phyloP scores from a whole-genome alignment of 2,329 filamentous ascomycete genomes.

The Colletotrichum tabaci region DNA sequence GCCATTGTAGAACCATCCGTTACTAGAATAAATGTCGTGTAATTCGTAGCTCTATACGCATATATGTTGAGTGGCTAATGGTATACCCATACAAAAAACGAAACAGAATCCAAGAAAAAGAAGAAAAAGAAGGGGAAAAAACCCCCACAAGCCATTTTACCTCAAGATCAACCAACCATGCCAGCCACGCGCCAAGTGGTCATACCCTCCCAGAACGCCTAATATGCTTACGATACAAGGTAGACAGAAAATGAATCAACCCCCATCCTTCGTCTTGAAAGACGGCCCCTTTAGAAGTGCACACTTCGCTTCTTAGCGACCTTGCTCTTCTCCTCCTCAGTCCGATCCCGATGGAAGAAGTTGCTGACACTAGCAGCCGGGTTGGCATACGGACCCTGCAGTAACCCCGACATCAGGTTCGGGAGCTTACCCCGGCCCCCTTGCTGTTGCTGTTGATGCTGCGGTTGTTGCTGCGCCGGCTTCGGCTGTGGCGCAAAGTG shows the following conservation, averaged over 20 bases:
- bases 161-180: neutral
- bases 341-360: conserved; percentile 57
- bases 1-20: too few species aligned
- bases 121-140: too few species aligned
- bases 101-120: too few species aligned
- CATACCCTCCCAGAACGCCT: conserved; percentile 17
- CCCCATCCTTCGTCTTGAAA: neutral
- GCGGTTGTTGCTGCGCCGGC: conserved; percentile 41
- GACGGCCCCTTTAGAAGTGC: conserved; percentile 54
- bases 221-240: neutral
- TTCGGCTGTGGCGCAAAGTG: conserved; percentile 44
- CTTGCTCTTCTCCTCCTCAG: conserved; percentile 57
- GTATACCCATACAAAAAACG: conserved; percentile 19
- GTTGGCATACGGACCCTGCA: conserved; percentile 53
- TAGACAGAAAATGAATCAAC: neutral
- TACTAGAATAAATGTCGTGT: neutral
- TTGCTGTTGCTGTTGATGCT: conserved; percentile 44
- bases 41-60: conserved; percentile 4
- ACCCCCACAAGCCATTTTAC: neutral
- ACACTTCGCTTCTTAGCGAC: conserved; percentile 64
- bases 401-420: conserved; percentile 49
- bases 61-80: neutral
- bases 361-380: conserved; percentile 61
- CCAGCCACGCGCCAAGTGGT: neutral
- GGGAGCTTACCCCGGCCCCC: conserved; percentile 45